phyloP scores from a whole-genome alignment of 2,329 filamentous ascomycete species.

The Penicillium sp. region DNA sequence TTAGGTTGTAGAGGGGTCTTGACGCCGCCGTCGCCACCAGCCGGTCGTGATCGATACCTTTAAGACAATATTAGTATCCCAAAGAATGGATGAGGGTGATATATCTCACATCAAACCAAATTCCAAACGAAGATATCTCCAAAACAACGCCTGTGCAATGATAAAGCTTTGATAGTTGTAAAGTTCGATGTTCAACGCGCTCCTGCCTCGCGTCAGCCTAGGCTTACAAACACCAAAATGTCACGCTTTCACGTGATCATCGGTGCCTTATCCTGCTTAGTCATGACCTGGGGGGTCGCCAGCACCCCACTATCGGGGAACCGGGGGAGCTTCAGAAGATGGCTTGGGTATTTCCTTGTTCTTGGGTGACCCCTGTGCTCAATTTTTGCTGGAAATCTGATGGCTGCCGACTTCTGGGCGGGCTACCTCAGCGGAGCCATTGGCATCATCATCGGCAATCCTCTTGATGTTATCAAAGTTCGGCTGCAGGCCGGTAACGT shows the following conservation, averaged over 20 bases:
- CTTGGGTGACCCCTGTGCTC: neutral
- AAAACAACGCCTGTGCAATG: slow-evolving; percentile 9
- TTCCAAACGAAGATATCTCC: slow-evolving; percentile 4
- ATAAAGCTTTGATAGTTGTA: slow-evolving; percentile 3
- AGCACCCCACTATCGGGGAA: slow-evolving; percentile 6
- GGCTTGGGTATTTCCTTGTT: neutral
- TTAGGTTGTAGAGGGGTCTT: slow-evolving; percentile 49
- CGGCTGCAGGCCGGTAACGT: slow-evolving; percentile 68
- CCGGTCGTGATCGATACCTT: slow-evolving; percentile 44
- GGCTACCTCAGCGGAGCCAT: slow-evolving; percentile 85
- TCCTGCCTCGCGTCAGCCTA: slow-evolving; percentile 20
- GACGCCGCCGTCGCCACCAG: slow-evolving; percentile 42
- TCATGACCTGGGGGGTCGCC: too few species aligned
- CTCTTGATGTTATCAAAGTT: slow-evolving; percentile 77
- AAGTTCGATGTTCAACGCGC: slow-evolving; percentile 21
- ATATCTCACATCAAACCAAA: slow-evolving; percentile 5
- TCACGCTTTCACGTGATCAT: slow-evolving; percentile 34
- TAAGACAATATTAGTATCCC: slow-evolving; percentile 6
- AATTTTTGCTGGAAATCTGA: slow-evolving; percentile 35
- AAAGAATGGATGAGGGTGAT: neutral
- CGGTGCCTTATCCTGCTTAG: too few species aligned
- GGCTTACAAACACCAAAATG: slow-evolving; percentile 32
- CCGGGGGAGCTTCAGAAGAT: slow-evolving; percentile 7
- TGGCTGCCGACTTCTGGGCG: slow-evolving; percentile 92
- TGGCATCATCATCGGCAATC: slow-evolving; percentile 87